Evolutionary conservation across 2,329 filamentous ascomycete species (phyloP), one percentile per base, ranked within the genome.

Genomic region (Talaromyces sp.): DNA sequence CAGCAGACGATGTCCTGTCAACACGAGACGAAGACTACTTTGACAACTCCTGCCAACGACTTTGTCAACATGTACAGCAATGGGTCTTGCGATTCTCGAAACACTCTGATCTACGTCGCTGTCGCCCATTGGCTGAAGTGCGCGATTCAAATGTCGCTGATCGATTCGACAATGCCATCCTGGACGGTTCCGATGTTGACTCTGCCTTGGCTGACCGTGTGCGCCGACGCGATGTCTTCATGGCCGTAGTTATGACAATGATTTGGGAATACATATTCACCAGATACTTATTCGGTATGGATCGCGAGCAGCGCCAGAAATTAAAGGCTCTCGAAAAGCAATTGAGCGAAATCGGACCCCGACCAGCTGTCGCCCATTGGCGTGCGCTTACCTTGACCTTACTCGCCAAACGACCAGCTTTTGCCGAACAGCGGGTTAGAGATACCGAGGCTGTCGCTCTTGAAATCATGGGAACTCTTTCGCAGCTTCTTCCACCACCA

Each of bases 231-330:
- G 93, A 98, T 74, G 88, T 98, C 62, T 97, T 99, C 82, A 97
- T 98, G 92, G 95, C 92, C 42, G 92, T 99, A 75, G 91, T 93
- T 60, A 98, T 98, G 93, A 95, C 90, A 64, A 97, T 99, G 92
- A 88, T 99, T 57, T 99, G 93, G 93, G 95, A 99, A 76, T 97
- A 96, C 72, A 88, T 99, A 73, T 99, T 99, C 73, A 97, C 93
- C 9, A 88, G 95, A 65, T 99, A 99, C 75, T 87, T 99, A 28
- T 99, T 99, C 74, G 95, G 95, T 69, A 96, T 99, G 92, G 95
- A 99, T 74, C 86, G 93, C 69, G 95, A 98, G 77, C 95, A 99
- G 77, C 87, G 95, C 69, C 93, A 98, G 76, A 98, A 98, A 77
- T 88, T 99, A 74, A 98, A 99, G 80, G 88, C 90, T 36, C 85